Base-by-base conservation (phyloP, 2,329 filamentous ascomycete genomes). In the Aspergillus tanneri region DNA sequence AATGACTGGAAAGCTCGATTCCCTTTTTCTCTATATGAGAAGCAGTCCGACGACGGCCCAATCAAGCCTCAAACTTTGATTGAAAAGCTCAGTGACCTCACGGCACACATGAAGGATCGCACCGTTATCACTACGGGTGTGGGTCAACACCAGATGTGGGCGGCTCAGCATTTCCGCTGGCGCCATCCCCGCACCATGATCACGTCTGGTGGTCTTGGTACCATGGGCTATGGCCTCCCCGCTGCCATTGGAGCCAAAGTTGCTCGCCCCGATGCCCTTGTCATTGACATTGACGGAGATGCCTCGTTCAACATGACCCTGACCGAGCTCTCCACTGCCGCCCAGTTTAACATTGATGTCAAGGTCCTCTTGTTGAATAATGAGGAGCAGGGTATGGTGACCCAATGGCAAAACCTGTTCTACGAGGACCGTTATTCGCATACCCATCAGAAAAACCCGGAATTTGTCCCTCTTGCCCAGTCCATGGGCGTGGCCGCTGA, bases 271-370 rank as follows among this genome's bases (percentile, higher is more conserved):
- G 88, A 96, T 43, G 84, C 88, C 53, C 82, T 95, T 42, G 92
- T 97, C 52, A 84, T 97, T 50, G 92, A 97, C 70, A 95, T 97
- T 63, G 93, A 99, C 68, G 93, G 93, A 54, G 93, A 97, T 69
- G 93, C 92, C n/a, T 96, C 91, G 3, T 97, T 99, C 78, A 89
- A 90, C 79, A 97, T 99, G 93, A 97, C 93, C 5, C 79, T 96
- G 50, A 96, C 92, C 1, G 93, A 99, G 75, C 84, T 99, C 44
- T 88, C 87, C 37, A 96, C 92, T 2, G 91, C 91, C 34, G 83
- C 88, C 7, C 91, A 99, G 74, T 97, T 97, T 78, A 88, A 93
- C 75, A 96, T 97, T 69, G 91, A 88, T 56, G 86, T 95, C 71
- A 97, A 97, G 81, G 81, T 97, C 52, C 90, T 97, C 60, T 79